Conservation (phyloP, 441 rosid genomes). For the Sinapis alba region DNA sequence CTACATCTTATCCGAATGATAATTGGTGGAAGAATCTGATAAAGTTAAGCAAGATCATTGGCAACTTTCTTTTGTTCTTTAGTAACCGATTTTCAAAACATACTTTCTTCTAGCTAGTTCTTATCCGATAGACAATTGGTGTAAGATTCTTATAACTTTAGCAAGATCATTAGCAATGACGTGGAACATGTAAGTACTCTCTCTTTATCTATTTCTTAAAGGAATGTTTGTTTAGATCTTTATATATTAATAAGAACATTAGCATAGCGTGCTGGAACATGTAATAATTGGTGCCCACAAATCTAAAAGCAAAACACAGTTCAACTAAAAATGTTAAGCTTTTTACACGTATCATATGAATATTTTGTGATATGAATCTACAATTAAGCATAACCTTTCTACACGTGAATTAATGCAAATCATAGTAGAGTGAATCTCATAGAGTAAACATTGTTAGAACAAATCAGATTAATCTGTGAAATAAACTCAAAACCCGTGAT, state of each 20-base stretch:
- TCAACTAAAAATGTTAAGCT: not conserved
- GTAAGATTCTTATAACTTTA: slow-evolving; percentile 14
- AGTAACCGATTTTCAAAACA: not conserved
- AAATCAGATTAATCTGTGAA: not conserved
- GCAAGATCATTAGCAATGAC: slow-evolving; percentile 4
- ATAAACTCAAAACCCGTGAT: slow-evolving; percentile 6
- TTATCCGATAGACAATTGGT: slow-evolving; percentile 31
- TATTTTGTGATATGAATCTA: slow-evolving; percentile 7
- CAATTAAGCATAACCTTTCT: not conserved
- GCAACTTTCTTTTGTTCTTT: not conserved
- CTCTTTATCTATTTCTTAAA: not conserved
- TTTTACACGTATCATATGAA: slow-evolving; percentile 22
- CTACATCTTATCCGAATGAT: slow-evolving; percentile 25
- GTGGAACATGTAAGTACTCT: not conserved
- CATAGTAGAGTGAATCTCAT: not conserved
- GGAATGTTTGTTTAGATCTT: not conserved
- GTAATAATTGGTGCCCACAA: slow-evolving; percentile 24
- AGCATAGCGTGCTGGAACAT: slow-evolving; percentile 20
- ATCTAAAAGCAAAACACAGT: not conserved
- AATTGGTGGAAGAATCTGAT: slow-evolving; percentile 28
- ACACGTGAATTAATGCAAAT: slow-evolving; percentile 4
- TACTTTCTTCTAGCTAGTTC: slow-evolving; percentile 9
- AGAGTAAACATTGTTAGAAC: not conserved
- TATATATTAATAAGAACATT: not conserved
- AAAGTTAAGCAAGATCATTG: slow-evolving; percentile 15